These are phyloP conservation scores for Lactarius tabidus DNA, from an alignment of 768 basidiomycete genomes.

Conservation along the genomic window DNA sequence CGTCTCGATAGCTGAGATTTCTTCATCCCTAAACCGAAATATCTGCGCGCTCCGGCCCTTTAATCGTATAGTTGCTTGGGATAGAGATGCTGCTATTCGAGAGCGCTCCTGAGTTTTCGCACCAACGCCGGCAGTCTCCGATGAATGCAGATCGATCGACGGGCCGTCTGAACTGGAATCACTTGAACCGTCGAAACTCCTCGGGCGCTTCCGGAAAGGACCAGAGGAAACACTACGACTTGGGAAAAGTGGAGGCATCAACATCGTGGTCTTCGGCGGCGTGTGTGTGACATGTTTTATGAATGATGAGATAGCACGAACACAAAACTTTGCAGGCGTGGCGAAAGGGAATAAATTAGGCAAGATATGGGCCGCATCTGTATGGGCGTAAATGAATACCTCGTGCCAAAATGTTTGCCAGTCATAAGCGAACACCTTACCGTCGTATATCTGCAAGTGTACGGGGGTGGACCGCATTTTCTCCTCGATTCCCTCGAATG, in stretches of 20 bases:
- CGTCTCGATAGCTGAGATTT: background rate
- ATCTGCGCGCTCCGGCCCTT: background rate
- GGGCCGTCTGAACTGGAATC: background rate
- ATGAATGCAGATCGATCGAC: too few species aligned
- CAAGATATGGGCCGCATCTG: conserved; percentile 67
- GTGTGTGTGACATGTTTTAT: conserved; percentile 60
- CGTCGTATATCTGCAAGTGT: conserved; percentile 91
- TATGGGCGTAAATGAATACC: conserved; percentile 11
- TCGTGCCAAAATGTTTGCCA: background rate
- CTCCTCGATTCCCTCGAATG: conserved; percentile 50
- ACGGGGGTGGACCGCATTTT: conserved; percentile 65
- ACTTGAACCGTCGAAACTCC: background rate
- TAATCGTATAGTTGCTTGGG: background rate
- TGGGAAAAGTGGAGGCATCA: background rate
- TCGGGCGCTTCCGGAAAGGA: background rate
- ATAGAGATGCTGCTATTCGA: background rate
- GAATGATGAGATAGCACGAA: conserved; percentile 72
- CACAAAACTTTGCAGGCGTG: conserved; percentile 74
- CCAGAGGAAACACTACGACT: background rate
- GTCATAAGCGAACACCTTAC: conserved; percentile 32
- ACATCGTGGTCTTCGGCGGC: conserved; percentile 17
- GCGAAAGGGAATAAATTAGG: conserved; percentile 72
- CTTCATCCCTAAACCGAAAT: background rate
- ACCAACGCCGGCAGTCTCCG: background rate
- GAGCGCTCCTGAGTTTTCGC: background rate